These are phyloP conservation scores for Cucurbitaria berberidis DNA, from an alignment of 2,329 filamentous ascomycete species.

Conservation along the genomic window DNA sequence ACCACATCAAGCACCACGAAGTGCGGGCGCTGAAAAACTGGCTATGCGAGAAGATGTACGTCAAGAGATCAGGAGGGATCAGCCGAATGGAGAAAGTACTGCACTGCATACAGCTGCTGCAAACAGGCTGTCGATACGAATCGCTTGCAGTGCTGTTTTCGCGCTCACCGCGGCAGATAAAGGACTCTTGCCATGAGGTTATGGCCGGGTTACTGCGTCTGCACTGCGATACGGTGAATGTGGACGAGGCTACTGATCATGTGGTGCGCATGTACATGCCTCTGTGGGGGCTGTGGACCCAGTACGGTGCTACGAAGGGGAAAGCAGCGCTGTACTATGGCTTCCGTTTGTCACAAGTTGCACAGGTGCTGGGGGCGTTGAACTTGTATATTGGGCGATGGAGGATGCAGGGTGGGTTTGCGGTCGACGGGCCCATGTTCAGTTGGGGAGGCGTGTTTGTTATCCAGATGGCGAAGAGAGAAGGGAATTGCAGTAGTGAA, in stretches of 20 bases:
- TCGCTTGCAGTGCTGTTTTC: slow-evolving; percentile 37
- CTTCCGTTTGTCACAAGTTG: slow-evolving; percentile 24
- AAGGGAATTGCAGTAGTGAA: not conserved
- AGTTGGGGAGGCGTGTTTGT: slow-evolving; percentile 31
- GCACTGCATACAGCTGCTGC: slow-evolving; percentile 33
- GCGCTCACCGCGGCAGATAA: slow-evolving; percentile 32
- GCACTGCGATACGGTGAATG: slow-evolving; percentile 29
- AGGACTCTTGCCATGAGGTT: slow-evolving; percentile 32
- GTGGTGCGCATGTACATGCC: slow-evolving; percentile 16
- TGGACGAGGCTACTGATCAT: slow-evolving; percentile 4
- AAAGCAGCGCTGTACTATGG: slow-evolving; percentile 28
- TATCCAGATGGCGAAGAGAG: slow-evolving; percentile 6
- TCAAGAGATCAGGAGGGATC: slow-evolving; percentile 22
- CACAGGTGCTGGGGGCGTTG: slow-evolving; percentile 33
- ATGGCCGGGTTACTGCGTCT: slow-evolving; percentile 31
- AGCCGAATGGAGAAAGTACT: slow-evolving; percentile 37
- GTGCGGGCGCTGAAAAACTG: slow-evolving; percentile 28
- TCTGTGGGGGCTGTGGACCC: slow-evolving; percentile 27
- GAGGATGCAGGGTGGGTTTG: slow-evolving; percentile 32
- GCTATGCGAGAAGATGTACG: slow-evolving; percentile 18
- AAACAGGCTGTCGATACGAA: slow-evolving; percentile 36
- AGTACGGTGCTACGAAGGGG: slow-evolving; percentile 11
- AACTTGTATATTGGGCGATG: slow-evolving; percentile 41
- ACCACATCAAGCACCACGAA: slow-evolving; percentile 36
- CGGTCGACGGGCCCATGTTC: slow-evolving; percentile 28